Percentiles rank a stretch among this genome's conserved stretches.
phyloP scores from a whole-genome alignment of 2,329 filamentous ascomycete genomes.

The Penicillium sp. region DNA sequence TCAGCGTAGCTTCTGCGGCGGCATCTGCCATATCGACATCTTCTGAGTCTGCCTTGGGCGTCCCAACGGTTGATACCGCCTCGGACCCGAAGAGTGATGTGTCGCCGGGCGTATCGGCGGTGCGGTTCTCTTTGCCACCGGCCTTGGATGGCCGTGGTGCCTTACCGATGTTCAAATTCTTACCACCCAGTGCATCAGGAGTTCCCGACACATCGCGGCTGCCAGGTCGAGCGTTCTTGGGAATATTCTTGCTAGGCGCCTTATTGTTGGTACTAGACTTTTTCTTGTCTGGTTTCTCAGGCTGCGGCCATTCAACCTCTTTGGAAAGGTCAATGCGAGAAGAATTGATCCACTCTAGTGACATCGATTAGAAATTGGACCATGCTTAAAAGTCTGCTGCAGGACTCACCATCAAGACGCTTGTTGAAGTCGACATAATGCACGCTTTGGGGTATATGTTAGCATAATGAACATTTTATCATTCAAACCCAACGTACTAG shows the following conservation, averaged over 20 bases:
- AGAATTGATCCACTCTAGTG: slow-evolving; percentile 82
- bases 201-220: slow-evolving; percentile 58
- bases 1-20: slow-evolving; percentile 29
- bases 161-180: slow-evolving; percentile 49
- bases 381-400: background rate
- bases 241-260: slow-evolving; percentile 56
- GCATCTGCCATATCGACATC: slow-evolving; percentile 48
- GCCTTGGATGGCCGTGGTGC: slow-evolving; percentile 53
- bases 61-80: slow-evolving; percentile 38
- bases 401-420: slow-evolving; percentile 56
- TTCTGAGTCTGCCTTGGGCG: slow-evolving; percentile 39
- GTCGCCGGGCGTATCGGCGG: slow-evolving; percentile 41
- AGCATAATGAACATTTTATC: slow-evolving; percentile 3
- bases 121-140: slow-evolving; percentile 60
- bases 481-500: slow-evolving; percentile 53
- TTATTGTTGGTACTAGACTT: slow-evolving; percentile 62
- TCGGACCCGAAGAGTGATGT: slow-evolving; percentile 35
- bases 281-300: slow-evolving; percentile 83
- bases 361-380: slow-evolving; percentile 33
- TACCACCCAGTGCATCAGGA: slow-evolving; percentile 50
- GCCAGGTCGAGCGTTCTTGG: slow-evolving; percentile 52
- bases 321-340: slow-evolving; percentile 79
- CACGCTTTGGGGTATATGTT: slow-evolving; percentile 51
- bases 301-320: slow-evolving; percentile 94
- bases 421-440: slow-evolving; percentile 99